Evolutionary conservation across 345 rosid species (phyloP).

Genomic region (Camelina sativa): DNA sequence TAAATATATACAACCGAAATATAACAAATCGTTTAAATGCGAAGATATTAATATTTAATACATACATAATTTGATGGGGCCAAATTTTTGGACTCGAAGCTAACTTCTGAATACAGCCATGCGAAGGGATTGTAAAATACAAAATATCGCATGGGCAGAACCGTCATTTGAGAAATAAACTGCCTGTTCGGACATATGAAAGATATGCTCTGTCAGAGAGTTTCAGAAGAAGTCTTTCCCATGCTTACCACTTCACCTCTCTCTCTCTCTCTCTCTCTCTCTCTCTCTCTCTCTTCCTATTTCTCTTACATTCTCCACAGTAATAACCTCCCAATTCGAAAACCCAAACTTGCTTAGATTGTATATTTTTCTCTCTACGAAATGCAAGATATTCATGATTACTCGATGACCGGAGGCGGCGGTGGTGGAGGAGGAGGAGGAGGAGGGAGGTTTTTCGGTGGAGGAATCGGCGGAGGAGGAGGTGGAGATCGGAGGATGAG

Average conservation of each 20-base stretch:
- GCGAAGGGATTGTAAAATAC: slow-evolving; percentile 27
- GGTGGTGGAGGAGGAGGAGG: slow-evolving; percentile 32
- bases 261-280: slow-evolving; percentile 15
- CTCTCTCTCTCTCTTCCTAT: background rate
- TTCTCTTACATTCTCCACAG: background rate
- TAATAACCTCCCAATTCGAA: slow-evolving; percentile 26
- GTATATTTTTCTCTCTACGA: background rate
- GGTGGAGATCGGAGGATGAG: slow-evolving; percentile 79
- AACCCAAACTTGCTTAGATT: background rate
- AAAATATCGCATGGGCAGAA: slow-evolving; percentile 35
- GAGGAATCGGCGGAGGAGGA: slow-evolving; percentile 41
- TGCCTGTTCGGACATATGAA: slow-evolving; percentile 48
- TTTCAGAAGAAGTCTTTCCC: slow-evolving; percentile 33
- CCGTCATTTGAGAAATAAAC: slow-evolving; percentile 36
- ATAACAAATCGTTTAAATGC: slow-evolving; percentile 17
- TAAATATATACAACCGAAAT: slow-evolving; percentile 14
- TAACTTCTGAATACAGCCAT: slow-evolving; percentile 36
- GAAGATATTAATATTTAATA: slow-evolving; percentile 30
- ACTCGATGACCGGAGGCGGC: slow-evolving; percentile 38
- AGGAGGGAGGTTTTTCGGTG: slow-evolving; percentile 38
- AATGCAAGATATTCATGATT: slow-evolving; percentile 48
- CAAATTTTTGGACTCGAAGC: slow-evolving; percentile 25
- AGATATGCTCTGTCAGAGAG: slow-evolving; percentile 46
- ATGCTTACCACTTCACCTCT: slow-evolving; percentile 10
- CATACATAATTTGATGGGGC: slow-evolving; percentile 28